These are phyloP conservation scores for Sclerotinia nivalis DNA, from an alignment of 2,329 filamentous ascomycete genomes.

Conservation along the genomic window DNA sequence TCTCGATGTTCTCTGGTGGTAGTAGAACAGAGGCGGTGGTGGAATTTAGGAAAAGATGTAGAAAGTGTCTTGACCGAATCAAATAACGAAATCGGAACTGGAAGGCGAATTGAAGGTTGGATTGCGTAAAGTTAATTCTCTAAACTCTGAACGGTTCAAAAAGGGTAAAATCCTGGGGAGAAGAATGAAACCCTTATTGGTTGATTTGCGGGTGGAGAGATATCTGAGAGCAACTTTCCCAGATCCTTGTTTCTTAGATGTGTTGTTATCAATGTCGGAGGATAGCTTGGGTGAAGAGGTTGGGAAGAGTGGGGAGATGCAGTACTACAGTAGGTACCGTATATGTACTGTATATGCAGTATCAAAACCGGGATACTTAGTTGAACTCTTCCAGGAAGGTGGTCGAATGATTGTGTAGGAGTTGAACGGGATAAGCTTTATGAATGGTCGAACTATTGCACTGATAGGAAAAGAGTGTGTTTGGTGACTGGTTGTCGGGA, in stretches of 20 bases:
- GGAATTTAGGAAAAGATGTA: slow-evolving; percentile 4
- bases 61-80: neutral
- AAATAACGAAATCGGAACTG: neutral
- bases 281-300: slow-evolving; percentile 17
- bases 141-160: slow-evolving; percentile 11
- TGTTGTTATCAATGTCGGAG: slow-evolving; percentile 10
- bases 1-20: neutral
- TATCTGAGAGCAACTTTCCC: slow-evolving; percentile 12
- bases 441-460: neutral
- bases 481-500: slow-evolving; percentile 5
- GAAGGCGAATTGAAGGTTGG: slow-evolving; percentile 15
- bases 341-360: slow-evolving; percentile 12
- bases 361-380: neutral
- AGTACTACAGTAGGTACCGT: neutral
- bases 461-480: slow-evolving; percentile 12
- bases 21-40: neutral
- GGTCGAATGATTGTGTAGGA: neutral
- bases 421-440: neutral
- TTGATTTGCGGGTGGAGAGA: neutral
- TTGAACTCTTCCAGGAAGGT: slow-evolving; percentile 8
- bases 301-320: slow-evolving; percentile 14
- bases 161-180: slow-evolving; percentile 8
- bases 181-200: slow-evolving; percentile 1
- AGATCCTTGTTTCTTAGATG: slow-evolving; percentile 18
- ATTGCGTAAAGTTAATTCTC: slow-evolving; percentile 19